Evolutionary conservation across 495 filamentous ascomycete species (phyloP), one percentile per base, ranked within the genome.

Genomic region (Cetradonia linearis): DNA sequence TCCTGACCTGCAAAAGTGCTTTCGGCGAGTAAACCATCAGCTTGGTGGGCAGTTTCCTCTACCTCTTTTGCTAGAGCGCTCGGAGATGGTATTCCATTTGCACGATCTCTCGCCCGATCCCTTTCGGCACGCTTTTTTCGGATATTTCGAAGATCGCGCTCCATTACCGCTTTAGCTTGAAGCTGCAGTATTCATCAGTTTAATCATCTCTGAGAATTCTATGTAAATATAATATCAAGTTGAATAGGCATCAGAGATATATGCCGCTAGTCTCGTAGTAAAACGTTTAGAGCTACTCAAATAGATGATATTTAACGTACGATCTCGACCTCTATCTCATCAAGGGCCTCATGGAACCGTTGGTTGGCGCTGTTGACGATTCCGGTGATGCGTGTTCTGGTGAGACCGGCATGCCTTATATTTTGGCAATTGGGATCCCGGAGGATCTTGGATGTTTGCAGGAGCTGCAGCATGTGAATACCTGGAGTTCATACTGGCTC

Each of bases 321-420:
- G 65, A 81, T 81, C 59, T 80, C 73, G 38, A 77, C 71, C 34
- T 77, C 77, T 31, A 80, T 69, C 31, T 73, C 72, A 66, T 81
- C 78, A 52, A 81, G 63, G 8, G 78, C 77, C 46, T 67, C 65
- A 63, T 79, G 77, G 50, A 77, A 80, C 58, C 71, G 66, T 36
- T 74, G 71, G 61, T 78, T 74, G 16, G 77, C 76, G 36, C 61
- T 62, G 5, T 76, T 75, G 18, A 79, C 67, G 16, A 73, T 67
- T 18, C 73, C 73, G 55, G 72, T 74, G 40, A 78, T 64, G 30
- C 74, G 72, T 11, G 70, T 66, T 49, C 70, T 63, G 4, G 61
- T 62, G 23, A 63, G 52, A 34, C 60, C 58, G 10, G 56, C 27
- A 13, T 64, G 58, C 31, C 59, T 59, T 11, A 67, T 55, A 44